Evolutionary conservation across 805 yeast genomes (phyloP), one percentile per base, ranked within the genome.

Genomic region (Priceomyces carsonii): DNA sequence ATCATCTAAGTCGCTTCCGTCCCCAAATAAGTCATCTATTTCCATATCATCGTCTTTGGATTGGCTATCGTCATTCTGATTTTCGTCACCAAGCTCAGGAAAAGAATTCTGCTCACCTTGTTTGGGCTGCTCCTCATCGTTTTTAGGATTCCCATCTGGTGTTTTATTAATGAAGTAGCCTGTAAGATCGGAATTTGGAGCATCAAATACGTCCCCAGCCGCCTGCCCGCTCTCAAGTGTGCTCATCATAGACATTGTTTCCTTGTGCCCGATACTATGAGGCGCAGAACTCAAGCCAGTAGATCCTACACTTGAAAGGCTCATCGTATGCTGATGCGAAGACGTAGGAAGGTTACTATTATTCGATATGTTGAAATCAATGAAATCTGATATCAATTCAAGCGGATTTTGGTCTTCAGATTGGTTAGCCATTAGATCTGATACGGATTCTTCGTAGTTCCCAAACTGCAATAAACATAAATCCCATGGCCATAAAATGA

Each of bases 401-500:
- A 65, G 23, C 3, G 71, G 70, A 34, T 63, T 63, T 5, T 30
- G 7, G 14, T 28, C 21, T 5, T 5, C 17, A 15, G 18, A 19
- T 12, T 29, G 21, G 22, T 45, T 40, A 18, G 40, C 12, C 4
- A 17, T 6, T 62, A 57, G 31, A 53, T 9, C 44, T 42, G 15
- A 51, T 19, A 21, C 30, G 12, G 22, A 6, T 22, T 36, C 38
- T 36, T 60, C 61, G 25, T 38, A 38, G 30, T 55, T 45, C 8
- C 66, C 75, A 36, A 70, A 61, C 50, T 85, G 93, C 4, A 77
- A 63, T 38, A 76, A 65, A 48, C 90, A 82, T 14, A 85, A 59
- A 29, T 74, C 76, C 48, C 82, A 59, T 0, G 95, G 95, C 95
- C 95, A 85, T 28, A 78, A 57, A 2, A 85, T 73, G 36, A 68